Percentiles rank a stretch among this genome's conserved stretches.
These are phyloP conservation scores for Sporothrix variecibatus DNA, from an alignment of 2,329 filamentous ascomycete species.

Conservation along the genomic window DNA sequence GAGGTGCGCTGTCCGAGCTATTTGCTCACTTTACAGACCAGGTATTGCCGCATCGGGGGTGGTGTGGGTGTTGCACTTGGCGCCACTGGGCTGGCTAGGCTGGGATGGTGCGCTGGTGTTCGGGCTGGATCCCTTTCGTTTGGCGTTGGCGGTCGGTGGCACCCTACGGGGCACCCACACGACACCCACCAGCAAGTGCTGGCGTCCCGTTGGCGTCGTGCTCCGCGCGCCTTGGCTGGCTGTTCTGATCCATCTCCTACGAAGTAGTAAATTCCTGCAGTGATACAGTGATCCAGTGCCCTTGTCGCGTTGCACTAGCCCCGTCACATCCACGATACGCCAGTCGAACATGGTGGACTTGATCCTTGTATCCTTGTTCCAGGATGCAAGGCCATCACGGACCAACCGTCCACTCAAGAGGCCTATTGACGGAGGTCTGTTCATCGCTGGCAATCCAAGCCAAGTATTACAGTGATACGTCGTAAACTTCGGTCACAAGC, in stretches of 20 bases:
- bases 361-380: no score
- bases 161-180: not conserved
- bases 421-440: not conserved
- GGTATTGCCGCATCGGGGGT: not conserved
- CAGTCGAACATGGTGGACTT: no score
- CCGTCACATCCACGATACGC: not conserved
- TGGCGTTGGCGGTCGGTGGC: not conserved
- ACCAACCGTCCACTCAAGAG: constrained; percentile 9
- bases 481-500: no score
- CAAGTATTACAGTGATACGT: no score
- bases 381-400: not conserved
- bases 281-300: not conserved
- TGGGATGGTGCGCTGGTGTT: no score
- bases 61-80: not conserved
- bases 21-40: not conserved
- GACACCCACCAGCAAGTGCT: not conserved
- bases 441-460: not conserved
- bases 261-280: no score
- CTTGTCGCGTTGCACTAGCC: constrained; percentile 2
- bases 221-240: not conserved
- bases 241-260: constrained; percentile 2
- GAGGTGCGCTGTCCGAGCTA: not conserved
- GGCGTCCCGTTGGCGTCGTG: not conserved
- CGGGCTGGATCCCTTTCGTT: not conserved
- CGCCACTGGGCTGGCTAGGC: not conserved